Base-by-base conservation (phyloP, 208 protist species). In the Acanthamoeba culbertsoni region DNA sequence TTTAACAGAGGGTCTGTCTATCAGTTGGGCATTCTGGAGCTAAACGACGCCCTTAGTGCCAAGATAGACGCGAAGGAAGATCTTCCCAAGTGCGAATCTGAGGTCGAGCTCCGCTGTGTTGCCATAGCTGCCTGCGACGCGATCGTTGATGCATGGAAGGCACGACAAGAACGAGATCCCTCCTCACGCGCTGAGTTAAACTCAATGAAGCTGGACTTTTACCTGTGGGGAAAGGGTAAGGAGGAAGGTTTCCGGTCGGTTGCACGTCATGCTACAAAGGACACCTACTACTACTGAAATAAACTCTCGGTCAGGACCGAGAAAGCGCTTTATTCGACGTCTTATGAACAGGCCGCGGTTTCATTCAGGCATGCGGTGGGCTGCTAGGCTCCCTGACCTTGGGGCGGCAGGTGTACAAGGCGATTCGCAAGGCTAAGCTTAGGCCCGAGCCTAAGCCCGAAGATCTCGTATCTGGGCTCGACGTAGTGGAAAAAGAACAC, bases 161-260 rank as follows among this genome's bases (percentile, higher is more conserved):
- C 45, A 14, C 51, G 84, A 10, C 40, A 53, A 18, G 42, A 18
- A 57, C 35, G n/a, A 79, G 5, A 12, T 6, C 7, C 6, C 16
- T 26, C 31, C 28, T 12, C 43, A 82, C 26, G 43, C 35, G 31
- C 40, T 3, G 10, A 86, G 42, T 62, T 82, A 4, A 94, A 93
- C 20, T 12, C 59, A 18, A 28, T 94, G 18, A 46, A 73, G 37
- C 53, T 95, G 7, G 94, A 95, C 55, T 94, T 84, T 23, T 95
- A 79, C 55, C 53, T 95, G 43, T 95, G 94, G 94, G 79, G 40
- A 1, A 90, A 88, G 53, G 94, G 94, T 33, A 95, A 95, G 86
- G 75, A 93, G 37, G 59, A 48, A 42, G 33, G 20, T 42, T 92
- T 94, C 82, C 53, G 94, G 42, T 45, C 59, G 35, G n/a, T 93